Base-by-base conservation (phyloP, 2,329 filamentous ascomycete species). In the Penicillium palitans region DNA sequence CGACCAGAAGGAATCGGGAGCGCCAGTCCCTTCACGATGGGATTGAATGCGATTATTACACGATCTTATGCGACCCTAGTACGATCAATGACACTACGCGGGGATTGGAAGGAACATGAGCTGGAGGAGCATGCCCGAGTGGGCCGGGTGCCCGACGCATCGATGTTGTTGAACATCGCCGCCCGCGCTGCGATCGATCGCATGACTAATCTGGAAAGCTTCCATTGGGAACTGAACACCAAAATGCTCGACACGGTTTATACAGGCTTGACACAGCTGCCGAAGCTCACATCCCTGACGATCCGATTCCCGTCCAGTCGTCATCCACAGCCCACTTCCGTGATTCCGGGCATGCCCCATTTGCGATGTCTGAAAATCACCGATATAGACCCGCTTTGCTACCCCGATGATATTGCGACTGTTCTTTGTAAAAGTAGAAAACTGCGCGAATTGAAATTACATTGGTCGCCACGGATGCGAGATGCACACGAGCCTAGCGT, bases 381-480 rank as follows among this genome's bases (percentile, higher is more conserved):
- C 59, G 80, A 87, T 61, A 84, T 87, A 52, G 85, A 88, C 56
- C 85, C 85, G 1, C 76, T 87, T 10, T 87, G 85, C 72, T 86
- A 86, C 64, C 84, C 84, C 0, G 85, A 88, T 70, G 85, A 87
- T 63, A 80, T 87, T 9, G 84, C 83, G 15, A 74, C 82, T 24
- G 71, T 87, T 15, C 71, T 87, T 7, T 70, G 79, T 15, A 75
- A 80, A n/a, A 81, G 82, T 5, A 80, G 77, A 60, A 83, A 82
- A 52, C 72, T 88, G 4, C 74, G 79, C 41, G 81, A 83, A 33
- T 70, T 88, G 8, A 81, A 77, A 54, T 61, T 87, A 59, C 84
- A 87, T 65, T 88, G 84, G 79, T 84, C 79, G 29, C 83, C 84
- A 4, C 81, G 85, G 1, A 87, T 88, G 83, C 78, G 84, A 25